Percentiles rank a stretch among this genome's conserved stretches.
Conservation (phyloP, 1,139 yeast species). For the Scheffersomyces segobiensis region DNA sequence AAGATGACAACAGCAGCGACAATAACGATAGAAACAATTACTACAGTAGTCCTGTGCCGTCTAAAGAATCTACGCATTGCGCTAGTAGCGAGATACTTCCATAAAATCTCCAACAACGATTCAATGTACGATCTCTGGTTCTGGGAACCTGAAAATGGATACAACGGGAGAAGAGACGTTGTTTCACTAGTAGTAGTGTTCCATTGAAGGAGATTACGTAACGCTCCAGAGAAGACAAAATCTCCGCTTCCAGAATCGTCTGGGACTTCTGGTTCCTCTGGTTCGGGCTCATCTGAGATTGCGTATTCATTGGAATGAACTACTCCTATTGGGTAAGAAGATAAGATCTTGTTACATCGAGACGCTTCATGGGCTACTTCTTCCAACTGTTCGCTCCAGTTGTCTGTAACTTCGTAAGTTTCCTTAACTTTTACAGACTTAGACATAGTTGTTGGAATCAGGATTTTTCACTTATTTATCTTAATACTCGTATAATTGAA, state of each 20-base stretch:
- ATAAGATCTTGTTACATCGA: conserved; percentile 3
- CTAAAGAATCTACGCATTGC: neutral
- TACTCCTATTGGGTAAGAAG: neutral
- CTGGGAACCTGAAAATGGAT: neutral
- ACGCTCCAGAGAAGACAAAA: neutral
- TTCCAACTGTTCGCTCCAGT: conserved; percentile 6
- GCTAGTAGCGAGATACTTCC: neutral
- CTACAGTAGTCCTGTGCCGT: neutral
- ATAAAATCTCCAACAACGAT: neutral
- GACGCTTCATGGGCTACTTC: conserved; percentile 9
- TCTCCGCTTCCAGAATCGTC: neutral
- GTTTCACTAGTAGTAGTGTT: neutral
- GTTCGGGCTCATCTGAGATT: neutral
- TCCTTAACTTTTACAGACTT: neutral
- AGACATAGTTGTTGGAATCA: neutral
- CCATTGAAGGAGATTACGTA: neutral
- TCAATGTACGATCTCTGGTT: neutral
- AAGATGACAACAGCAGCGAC: neutral
- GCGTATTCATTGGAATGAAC: neutral
- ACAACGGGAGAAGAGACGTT: neutral
- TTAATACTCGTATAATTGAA: neutral
- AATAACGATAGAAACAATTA: neutral
- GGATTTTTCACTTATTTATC: neutral
- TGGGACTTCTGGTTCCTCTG: neutral
- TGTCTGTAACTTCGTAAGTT: neutral